phyloP scores from a whole-genome alignment of 352 stramenopile genomes.

The Phytophthora ramorum region DNA sequence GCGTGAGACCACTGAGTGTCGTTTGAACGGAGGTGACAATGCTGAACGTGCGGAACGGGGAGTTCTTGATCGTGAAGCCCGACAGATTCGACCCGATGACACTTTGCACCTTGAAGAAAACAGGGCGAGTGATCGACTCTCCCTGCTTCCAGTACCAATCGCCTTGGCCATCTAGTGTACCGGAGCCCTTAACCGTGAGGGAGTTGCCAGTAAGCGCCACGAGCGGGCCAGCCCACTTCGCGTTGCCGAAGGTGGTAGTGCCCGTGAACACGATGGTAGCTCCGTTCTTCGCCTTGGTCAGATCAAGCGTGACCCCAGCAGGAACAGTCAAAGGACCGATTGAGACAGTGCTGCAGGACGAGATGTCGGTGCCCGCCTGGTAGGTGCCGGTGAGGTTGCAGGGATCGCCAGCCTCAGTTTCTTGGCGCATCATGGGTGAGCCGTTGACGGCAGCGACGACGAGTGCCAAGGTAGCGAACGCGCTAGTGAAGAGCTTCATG shows the following conservation, averaged over 20 bases:
- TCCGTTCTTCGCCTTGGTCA: slow-evolving; percentile 33
- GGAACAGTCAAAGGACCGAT: slow-evolving; percentile 40
- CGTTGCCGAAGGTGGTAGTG: slow-evolving; percentile 41
- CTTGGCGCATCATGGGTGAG: slow-evolving; percentile 31
- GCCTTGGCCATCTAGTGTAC: slow-evolving; percentile 47
- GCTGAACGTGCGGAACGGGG: slow-evolving; percentile 32
- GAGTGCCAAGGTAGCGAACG: slow-evolving; percentile 5
- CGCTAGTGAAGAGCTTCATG: slow-evolving; percentile 31
- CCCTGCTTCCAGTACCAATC: slow-evolving; percentile 49
- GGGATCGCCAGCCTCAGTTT: background rate
- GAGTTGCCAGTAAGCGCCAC: slow-evolving; percentile 33
- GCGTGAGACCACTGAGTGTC: slow-evolving; percentile 25
- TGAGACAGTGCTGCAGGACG: slow-evolving; percentile 32
- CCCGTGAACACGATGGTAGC: slow-evolving; percentile 42
- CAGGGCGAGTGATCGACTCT: slow-evolving; percentile 29
- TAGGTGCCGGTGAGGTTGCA: slow-evolving; percentile 47
- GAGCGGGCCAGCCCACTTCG: slow-evolving; percentile 40
- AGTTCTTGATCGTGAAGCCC: slow-evolving; percentile 48
- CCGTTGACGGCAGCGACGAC: slow-evolving; percentile 1
- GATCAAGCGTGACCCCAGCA: slow-evolving; percentile 37
- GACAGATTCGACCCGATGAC: slow-evolving; percentile 33
- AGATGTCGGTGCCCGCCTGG: slow-evolving; percentile 32
- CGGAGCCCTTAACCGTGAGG: slow-evolving; percentile 40
- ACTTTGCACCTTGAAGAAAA: slow-evolving; percentile 42
- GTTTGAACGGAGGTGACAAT: slow-evolving; percentile 33